Evolutionary conservation across 169 alveolate species (phyloP), one percentile per base, ranked within the genome.

Genomic region (Plasmodium vivax): DNA sequence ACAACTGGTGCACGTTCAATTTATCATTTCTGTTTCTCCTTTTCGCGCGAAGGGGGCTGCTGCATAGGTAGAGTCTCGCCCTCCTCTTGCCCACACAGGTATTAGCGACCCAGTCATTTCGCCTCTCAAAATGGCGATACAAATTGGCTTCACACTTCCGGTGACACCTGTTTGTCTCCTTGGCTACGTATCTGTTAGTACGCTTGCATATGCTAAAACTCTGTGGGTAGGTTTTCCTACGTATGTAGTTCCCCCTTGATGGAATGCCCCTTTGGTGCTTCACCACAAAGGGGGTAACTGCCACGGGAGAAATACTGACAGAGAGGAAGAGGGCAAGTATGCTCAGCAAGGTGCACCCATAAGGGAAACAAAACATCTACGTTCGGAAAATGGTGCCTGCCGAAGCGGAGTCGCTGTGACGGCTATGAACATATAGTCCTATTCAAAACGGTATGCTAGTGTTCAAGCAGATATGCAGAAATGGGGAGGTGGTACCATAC

Each of bases 1-100:
- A n/a, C 38, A 68, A 27, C 38, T n/a, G 6, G 6, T 68, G 6
- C 32, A 27, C 41, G 38, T 68, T 68, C 27, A 68, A 27, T 68
- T 68, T 68, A 12, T 68, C 77, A 68, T 83, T 83, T 51, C 91
- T 83, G n/a, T 56, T 58, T 56, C 43, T 58, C 36, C 23, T 54
- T 14, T 3, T 73, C 56, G 38, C 8, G 41, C 23, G 27, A 5
- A 34, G 58, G 19, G 32, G 34, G 30, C 27, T 43, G 51, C 47
- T 54, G 27, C 41, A 36, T 84, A 84, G 38, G 77, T 72, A 84
- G 51, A 32, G 36, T 4, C 56, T 30, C 34, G 5, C 75, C 54
- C 32, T 41, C 56, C 30, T 83, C 73, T 16, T 83, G 27, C 43
- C 62, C 51, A 32, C 19, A 27, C 6, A 68, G 0, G 14, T 23